These are phyloP conservation scores for Fomitopsis pulvina DNA, from an alignment of 768 basidiomycete genomes.

Conservation along the genomic window DNA sequence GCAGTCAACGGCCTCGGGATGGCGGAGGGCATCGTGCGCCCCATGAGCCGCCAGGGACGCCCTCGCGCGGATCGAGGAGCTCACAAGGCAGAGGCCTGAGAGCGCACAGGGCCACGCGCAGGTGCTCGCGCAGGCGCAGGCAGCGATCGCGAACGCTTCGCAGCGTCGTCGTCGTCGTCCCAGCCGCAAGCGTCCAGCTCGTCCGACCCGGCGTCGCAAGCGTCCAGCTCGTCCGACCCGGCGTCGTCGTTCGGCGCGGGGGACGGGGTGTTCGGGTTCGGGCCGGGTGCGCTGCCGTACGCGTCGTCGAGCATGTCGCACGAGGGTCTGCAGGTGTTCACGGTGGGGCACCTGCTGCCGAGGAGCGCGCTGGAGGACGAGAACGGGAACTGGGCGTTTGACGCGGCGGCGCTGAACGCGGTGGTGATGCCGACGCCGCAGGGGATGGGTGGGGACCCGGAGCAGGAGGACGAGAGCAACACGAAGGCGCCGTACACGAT, in stretches of 20 bases:
- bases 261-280: conserved; percentile 6
- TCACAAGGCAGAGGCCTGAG: conserved; percentile 34
- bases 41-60: conserved; percentile 38
- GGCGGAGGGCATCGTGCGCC: conserved; percentile 16
- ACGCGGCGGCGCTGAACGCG: conserved; percentile 28
- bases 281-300: conserved; percentile 19
- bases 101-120: conserved; percentile 13
- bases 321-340: conserved; percentile 74
- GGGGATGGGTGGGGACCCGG: conserved; percentile 24
- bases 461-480: conserved; percentile 20
- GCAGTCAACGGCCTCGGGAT: conserved; percentile 26
- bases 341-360: conserved; percentile 71
- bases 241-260: conserved; percentile 6
- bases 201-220: background rate
- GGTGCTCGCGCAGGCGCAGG: conserved; percentile 6
- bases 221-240: conserved; percentile 1
- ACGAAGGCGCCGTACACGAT: conserved; percentile 16
- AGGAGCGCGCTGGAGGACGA: conserved; percentile 41
- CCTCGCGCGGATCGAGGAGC: conserved; percentile 46
- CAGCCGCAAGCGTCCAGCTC: background rate
- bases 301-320: conserved; percentile 28
- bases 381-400: conserved; percentile 59
- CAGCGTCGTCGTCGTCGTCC: conserved; percentile 1
- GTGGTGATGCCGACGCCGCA: conserved; percentile 24
- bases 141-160: background rate